Base-by-base conservation (phyloP, 2,329 filamentous ascomycete genomes). In the Rutstroemia sydowiana region DNA sequence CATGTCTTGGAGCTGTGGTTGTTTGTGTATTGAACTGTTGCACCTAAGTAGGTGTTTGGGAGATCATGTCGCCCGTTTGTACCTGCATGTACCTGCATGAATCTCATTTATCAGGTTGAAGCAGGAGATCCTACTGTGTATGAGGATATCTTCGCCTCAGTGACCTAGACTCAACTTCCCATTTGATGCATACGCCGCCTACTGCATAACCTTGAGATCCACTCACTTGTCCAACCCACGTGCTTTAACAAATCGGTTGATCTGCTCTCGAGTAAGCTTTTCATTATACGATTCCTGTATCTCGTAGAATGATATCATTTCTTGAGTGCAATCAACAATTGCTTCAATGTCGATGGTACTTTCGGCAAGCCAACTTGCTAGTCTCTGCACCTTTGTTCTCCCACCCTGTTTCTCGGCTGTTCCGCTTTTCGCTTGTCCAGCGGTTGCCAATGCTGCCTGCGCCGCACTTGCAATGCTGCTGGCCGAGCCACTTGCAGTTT, bases 231-330 rank as follows among this genome's bases (percentile, higher is more conserved):
- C 66, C 43, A 68, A 46, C 10, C 61, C 61, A 28, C 65, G 58
- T 16, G 66, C 66, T 55, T 67, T 68, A 3, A 68, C 64, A 59
- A 67, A 68, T 44, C 66, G 58, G 36, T 66, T 67, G 43, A 68
- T 65, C 34, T 67, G 64, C 54, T 68, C 66, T 55, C 61, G 59
- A 18, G 63, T 63, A 30, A 64, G 62, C 57, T 68, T 68, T 42
- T 68, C 66, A 44, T 66, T 68, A 47, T 67, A 68, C 47, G 64
- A 62, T 47, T 68, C 66, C 41, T 68, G 64, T n/a, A 60, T 56
- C 63, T 87, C 82, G 62, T 88, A 88, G 56, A 88, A 69, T 18
- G 82, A 85, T 49, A 88, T 81, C 60, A 88, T 74, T 66, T 88
- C 85, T 65, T 88, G 85, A 2, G 81, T 85, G 61, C 81, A 83